These are phyloP conservation scores for Nemania diffusa DNA, from an alignment of 2,329 filamentous ascomycete genomes.

Conservation along the genomic window DNA sequence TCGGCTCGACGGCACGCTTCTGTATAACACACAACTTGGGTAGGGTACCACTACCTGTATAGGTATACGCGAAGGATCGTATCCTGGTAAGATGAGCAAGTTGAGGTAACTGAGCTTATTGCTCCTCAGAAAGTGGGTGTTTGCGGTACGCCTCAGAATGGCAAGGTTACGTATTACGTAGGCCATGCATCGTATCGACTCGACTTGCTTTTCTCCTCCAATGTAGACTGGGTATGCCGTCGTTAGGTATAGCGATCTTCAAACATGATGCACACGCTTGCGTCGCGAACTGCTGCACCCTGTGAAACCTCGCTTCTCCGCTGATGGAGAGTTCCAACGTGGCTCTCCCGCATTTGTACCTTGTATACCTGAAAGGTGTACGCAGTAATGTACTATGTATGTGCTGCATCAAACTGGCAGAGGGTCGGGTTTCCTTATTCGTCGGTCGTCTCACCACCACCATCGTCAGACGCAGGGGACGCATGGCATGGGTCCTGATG, in stretches of 20 bases:
- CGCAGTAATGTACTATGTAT: background rate
- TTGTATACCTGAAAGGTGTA: background rate
- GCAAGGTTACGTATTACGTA: conserved; percentile 8
- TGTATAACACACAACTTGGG: conserved; percentile 9
- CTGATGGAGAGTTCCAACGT: conserved; percentile 30
- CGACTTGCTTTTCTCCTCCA: conserved; percentile 6
- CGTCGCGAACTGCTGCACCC: conserved; percentile 25
- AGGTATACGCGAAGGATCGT: background rate
- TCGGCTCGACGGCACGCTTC: conserved; percentile 2
- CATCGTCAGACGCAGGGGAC: conserved; percentile 23
- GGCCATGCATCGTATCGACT: conserved; percentile 24
- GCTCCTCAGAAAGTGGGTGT: conserved; percentile 3
- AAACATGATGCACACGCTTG: conserved; percentile 22
- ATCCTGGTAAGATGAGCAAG: background rate
- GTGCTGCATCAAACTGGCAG: no score
- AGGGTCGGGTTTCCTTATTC: conserved; percentile 26
- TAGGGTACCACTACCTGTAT: conserved; percentile 2
- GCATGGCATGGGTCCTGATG: conserved; percentile 16
- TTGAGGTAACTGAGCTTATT: background rate
- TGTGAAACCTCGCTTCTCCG: conserved; percentile 34
- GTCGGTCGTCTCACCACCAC: conserved; percentile 31
- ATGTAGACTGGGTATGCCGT: conserved; percentile 12
- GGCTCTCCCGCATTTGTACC: conserved; percentile 17
- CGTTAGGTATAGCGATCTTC: conserved; percentile 21
- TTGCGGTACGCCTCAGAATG: conserved; percentile 21